Percentiles rank a stretch among this genome's conserved stretches.
phyloP scores from a whole-genome alignment of 495 filamentous ascomycete genomes.

The Penicillium soppii region DNA sequence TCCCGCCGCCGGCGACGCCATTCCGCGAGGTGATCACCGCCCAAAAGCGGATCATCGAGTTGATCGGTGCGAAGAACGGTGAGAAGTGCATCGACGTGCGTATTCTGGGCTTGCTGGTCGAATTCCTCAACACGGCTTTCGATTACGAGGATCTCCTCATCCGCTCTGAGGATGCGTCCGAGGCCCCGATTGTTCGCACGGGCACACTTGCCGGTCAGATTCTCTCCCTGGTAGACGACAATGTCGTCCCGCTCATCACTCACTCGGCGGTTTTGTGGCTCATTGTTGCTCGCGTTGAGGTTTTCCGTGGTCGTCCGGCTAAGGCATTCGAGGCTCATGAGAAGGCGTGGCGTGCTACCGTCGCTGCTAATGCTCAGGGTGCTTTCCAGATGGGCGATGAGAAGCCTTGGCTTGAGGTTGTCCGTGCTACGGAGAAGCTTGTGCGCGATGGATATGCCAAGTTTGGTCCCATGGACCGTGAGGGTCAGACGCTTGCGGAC shows the following conservation, averaged over 20 bases:
- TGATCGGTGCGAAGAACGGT: conserved; percentile 63
- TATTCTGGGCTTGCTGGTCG: conserved; percentile 67
- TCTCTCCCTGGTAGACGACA: conserved; percentile 68
- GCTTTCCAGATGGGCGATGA: conserved; percentile 51
- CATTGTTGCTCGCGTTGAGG: conserved; percentile 65
- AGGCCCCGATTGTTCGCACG: conserved; percentile 35
- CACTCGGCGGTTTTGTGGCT: conserved; percentile 72
- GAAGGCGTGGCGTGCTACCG: conserved; percentile 76
- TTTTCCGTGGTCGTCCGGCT: conserved; percentile 64
- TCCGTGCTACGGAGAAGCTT: conserved; percentile 46
- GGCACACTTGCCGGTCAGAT: conserved; percentile 54
- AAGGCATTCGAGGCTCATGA: conserved; percentile 80
- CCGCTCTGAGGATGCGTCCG: conserved; percentile 13
- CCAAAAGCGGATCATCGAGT: conserved; percentile 68
- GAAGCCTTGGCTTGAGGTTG: conserved; percentile 48
- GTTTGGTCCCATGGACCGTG: conserved; percentile 40
- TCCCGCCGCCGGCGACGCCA: conserved; percentile 67
- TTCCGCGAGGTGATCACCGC: conserved; percentile 73
- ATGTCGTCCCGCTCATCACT: conserved; percentile 80
- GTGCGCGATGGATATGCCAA: conserved; percentile 50
- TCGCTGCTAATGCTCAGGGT: conserved; percentile 51
- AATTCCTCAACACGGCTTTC: conserved; percentile 60
- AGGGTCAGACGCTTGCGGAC: conserved; percentile 25
- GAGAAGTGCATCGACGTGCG: conserved; percentile 77
- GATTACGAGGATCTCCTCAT: conserved; percentile 41